phyloP scores from a whole-genome alignment of 805 yeast genomes.

The Tetrapisispora iriomotensis region DNA sequence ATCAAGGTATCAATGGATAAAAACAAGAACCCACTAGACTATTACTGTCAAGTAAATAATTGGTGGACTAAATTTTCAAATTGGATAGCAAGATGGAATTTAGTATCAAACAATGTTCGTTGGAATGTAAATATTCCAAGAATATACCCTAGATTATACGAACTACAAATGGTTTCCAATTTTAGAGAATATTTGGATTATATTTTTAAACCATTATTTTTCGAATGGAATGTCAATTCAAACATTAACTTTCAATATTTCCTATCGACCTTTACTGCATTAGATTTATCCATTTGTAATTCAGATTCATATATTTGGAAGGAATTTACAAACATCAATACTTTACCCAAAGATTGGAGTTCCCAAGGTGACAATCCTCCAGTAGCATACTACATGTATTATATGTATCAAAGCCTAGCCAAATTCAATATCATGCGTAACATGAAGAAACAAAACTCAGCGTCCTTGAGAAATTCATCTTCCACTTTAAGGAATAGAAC shows the following conservation, averaged over 20 bases:
- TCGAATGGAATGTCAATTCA: conserved; percentile 13
- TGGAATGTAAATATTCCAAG: conserved; percentile 32
- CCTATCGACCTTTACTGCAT: conserved; percentile 25
- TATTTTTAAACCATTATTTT: conserved; percentile 29
- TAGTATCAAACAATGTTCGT: conserved; percentile 32
- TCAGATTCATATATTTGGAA: conserved; percentile 22
- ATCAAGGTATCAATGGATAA: not conserved
- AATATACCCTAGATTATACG: conserved; percentile 21
- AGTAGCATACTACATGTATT: conserved; percentile 31
- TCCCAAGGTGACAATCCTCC: conserved; percentile 31
- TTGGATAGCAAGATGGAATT: conserved; percentile 31
- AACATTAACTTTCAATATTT: conserved; percentile 21
- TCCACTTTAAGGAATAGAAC: conserved; percentile 13
- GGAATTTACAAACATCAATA: conserved; percentile 12
- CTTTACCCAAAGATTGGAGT: conserved; percentile 24
- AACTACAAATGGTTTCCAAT: conserved; percentile 13
- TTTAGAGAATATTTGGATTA: conserved; percentile 29
- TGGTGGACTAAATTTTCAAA: conserved; percentile 30
- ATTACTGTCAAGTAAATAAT: conserved; percentile 5
- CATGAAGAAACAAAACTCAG: conserved; percentile 11
- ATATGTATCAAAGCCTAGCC: conserved; percentile 22
- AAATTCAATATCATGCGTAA: conserved; percentile 13
- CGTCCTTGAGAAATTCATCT: conserved; percentile 19
- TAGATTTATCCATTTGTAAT: conserved; percentile 26
- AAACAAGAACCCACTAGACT: not conserved